phyloP scores from a whole-genome alignment of 805 yeast genomes.

The Kodamaea neixiangensis region DNA sequence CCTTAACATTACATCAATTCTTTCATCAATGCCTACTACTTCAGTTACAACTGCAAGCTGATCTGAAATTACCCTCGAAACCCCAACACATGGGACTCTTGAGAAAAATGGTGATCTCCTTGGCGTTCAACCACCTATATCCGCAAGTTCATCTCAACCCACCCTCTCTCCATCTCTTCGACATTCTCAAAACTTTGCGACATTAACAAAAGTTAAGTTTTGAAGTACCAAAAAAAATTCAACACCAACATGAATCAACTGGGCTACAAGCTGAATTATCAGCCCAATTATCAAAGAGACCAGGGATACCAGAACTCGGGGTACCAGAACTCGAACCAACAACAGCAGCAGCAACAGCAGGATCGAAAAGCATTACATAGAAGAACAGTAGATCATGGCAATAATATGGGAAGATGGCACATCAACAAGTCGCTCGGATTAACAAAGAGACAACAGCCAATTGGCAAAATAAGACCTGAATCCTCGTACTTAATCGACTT shows the following conservation, averaged over 20 bases:
- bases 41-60: no score
- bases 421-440: slow-evolving; percentile 47
- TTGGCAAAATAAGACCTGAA: slow-evolving; percentile 66
- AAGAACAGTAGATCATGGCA: slow-evolving; percentile 77
- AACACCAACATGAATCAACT: slow-evolving; percentile 7
- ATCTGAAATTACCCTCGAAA: no score
- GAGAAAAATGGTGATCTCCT: no score
- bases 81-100: no score
- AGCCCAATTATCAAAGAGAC: slow-evolving; percentile 13
- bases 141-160: no score
- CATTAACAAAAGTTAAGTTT: neutral
- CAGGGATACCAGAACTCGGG: slow-evolving; percentile 21
- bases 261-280: slow-evolving; percentile 7
- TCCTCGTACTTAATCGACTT: slow-evolving; percentile 63
- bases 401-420: slow-evolving; percentile 66
- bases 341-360: slow-evolving; percentile 47
- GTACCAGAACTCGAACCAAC: slow-evolving; percentile 30
- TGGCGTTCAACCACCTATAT: no score
- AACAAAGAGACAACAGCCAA: slow-evolving; percentile 29
- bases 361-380: slow-evolving; percentile 57
- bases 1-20: no score
- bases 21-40: no score
- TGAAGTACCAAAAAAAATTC: neutral
- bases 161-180: no score
- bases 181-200: neutral